Evolutionary conservation across 306 rosid species (phyloP), one percentile per base, ranked within the genome.

Genomic region (Quillaja saponaria): DNA sequence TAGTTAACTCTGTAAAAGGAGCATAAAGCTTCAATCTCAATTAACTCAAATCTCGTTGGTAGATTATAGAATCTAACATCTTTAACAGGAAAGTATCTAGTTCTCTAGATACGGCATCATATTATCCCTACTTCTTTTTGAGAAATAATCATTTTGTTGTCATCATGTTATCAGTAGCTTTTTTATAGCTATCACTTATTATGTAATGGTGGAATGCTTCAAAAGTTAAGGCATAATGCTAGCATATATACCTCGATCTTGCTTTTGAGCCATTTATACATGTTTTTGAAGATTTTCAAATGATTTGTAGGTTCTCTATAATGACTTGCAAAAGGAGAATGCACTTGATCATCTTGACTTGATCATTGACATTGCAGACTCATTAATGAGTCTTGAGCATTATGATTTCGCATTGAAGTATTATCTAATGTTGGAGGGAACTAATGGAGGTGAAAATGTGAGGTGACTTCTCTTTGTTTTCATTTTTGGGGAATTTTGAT

Each of bases 371-470:
- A 81, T 78, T 61, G 90, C 90, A 14, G 85, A 84, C 66, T 78
- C 96, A 12, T 69, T 86, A 25, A 71, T 80, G 88, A 77, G 61
- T 64, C 82, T 75, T 63, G 90, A 73, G 66, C 92, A 86, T 55
- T 78, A 86, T 72, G 60, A 50, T 39, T 42, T 69, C 74, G 95
- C 96, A 47, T 79, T 91, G 80, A 79, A 72, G 78, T 88, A 88
- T 73, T 86, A 77, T 79, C 44, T 73, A 55, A 80, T 82, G 90
- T 64, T 81, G 76, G 79, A 81, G 70, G 85, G 72, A 77, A 70
- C 64, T 40, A 54, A 58, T 75, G 71, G 73, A 73, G 65, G 56
- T 33, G 72, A 79, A 68, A 67, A 74, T 58, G 96, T 85, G 78
- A 71, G 80, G 66, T 69, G 69, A 72, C 55, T 63, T 17, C 6